These are phyloP conservation scores for Lithospermum erythrorhizon DNA, from an alignment of 257 asterid species.

Conservation along the genomic window DNA sequence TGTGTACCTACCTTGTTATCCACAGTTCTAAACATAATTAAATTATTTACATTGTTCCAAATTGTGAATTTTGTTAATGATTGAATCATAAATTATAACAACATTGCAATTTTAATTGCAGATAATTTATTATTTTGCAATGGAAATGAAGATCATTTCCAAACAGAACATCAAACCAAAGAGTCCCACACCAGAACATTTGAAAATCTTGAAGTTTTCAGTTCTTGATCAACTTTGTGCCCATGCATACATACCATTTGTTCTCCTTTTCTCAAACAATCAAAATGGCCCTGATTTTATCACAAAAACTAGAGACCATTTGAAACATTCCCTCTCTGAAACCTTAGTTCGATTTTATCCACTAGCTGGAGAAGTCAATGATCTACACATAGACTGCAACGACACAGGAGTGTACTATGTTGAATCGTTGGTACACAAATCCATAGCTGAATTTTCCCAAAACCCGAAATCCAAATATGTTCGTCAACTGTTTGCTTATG, in stretches of 20 bases:
- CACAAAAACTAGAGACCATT: not conserved
- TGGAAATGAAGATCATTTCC: no score
- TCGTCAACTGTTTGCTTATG: constrained; percentile 1
- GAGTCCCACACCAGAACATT: not conserved
- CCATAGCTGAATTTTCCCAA: not conserved
- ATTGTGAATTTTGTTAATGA: no score
- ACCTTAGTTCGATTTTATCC: constrained; percentile 3
- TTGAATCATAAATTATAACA: no score
- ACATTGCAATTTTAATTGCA: no score
- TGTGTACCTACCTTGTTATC: no score
- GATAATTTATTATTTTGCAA: no score
- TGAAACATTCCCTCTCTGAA: constrained; percentile 4
- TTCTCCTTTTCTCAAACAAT: not conserved
- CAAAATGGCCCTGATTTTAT: not conserved
- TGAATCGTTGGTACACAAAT: not conserved
- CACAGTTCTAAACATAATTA: no score
- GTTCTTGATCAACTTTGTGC: not conserved
- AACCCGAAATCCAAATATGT: not conserved
- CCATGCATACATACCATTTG: not conserved
- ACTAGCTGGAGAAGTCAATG: constrained; percentile 2
- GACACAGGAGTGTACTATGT: constrained; percentile 8
- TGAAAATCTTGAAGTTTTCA: not conserved
- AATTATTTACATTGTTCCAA: no score
- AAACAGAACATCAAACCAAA: not conserved
- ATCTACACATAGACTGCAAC: constrained; percentile 4